Conservation (phyloP, 305 asterid genomes). For the Striga hermonthica region DNA sequence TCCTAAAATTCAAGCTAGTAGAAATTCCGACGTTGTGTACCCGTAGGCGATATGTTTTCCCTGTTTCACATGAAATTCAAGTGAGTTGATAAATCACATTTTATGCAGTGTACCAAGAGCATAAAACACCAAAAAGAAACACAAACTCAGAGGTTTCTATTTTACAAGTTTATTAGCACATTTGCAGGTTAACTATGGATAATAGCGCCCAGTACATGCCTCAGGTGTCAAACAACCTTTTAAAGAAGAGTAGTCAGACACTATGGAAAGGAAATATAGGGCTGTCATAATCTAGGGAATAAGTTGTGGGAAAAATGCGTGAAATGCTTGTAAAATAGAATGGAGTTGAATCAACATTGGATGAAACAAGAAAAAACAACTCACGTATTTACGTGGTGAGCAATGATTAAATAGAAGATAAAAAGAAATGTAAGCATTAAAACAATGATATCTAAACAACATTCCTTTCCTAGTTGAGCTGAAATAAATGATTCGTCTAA, state of each 20-base stretch:
- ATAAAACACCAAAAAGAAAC: conserved; percentile 6
- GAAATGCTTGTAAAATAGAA: no score
- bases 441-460: background rate
- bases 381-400: background rate
- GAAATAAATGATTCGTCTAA: conserved; percentile 1
- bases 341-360: no score
- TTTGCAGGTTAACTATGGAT: conserved; percentile 1
- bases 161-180: conserved; percentile 2
- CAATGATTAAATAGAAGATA: background rate
- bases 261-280: conserved; percentile 7
- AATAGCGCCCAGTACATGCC: background rate
- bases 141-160: background rate
- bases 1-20: conserved; percentile 90
- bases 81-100: background rate
- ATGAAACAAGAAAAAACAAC: no score
- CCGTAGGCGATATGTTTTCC: conserved; percentile 83
- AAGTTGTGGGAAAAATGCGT: background rate
- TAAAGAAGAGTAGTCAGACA: background rate
- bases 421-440: background rate
- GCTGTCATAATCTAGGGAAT: background rate
- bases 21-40: conserved; percentile 85
- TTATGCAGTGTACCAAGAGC: background rate
- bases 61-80: conserved; percentile 43
- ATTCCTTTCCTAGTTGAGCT: conserved; percentile 1
- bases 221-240: background rate